Conservation (phyloP, 83 land plant species). For the Thuja plicata region DNA sequence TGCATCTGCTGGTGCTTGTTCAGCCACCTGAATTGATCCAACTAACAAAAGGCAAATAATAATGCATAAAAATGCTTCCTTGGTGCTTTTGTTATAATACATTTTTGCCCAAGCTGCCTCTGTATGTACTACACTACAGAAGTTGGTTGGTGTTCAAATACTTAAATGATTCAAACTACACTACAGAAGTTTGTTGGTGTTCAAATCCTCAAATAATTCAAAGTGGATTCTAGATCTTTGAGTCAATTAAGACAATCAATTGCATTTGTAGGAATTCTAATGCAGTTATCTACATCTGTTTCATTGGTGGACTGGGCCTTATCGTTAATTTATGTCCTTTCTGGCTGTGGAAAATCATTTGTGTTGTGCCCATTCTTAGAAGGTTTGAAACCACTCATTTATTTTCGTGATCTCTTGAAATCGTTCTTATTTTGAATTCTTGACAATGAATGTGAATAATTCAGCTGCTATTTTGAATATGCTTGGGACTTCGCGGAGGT, state of each 20-base stretch:
- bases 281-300: background rate
- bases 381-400: no score
- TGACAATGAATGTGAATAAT: no score
- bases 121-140: background rate
- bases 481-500: no score
- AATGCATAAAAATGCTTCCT: background rate
- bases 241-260: no score
- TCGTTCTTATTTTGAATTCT: no score
- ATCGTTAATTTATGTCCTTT: no score
- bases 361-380: no score
- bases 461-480: no score
- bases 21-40: background rate
- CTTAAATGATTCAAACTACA: no score
- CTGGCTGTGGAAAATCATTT: no score
- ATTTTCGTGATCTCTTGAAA: no score
- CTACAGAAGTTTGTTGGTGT: background rate
- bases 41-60: background rate
- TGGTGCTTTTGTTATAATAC: background rate
- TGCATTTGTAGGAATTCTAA: no score
- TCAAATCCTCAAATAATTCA: background rate
- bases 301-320: background rate
- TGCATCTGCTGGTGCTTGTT: slow-evolving; percentile 10
- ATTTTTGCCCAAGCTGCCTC: background rate
- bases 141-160: background rate
- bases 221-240: background rate